Percentiles rank a stretch among this genome's conserved stretches.
Evolutionary conservation across 495 filamentous ascomycete species (phyloP).

Genomic region (Astrothelium macrocarpum): DNA sequence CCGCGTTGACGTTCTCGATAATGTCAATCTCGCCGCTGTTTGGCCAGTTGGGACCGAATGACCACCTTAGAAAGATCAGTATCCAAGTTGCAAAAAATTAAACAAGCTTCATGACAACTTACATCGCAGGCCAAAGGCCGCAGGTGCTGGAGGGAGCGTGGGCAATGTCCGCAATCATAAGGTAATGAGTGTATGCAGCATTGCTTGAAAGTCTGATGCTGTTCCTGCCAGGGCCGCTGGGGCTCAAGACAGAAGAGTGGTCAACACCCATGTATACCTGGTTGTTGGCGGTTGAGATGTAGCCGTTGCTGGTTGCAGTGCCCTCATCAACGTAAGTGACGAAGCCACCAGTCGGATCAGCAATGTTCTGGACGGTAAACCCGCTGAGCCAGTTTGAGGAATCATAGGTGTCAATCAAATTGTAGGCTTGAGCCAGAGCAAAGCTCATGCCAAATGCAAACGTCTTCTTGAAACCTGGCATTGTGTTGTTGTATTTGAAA

Average conservation of each 20-base stretch:
- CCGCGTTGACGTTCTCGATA: constrained; percentile 72
- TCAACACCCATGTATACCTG: constrained; percentile 27
- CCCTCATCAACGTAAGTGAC: constrained; percentile 25
- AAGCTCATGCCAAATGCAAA: not conserved
- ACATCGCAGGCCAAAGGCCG: constrained; percentile 37
- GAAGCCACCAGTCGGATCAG: constrained; percentile 29
- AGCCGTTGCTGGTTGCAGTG: constrained; percentile 16
- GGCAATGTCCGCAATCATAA: constrained; percentile 30
- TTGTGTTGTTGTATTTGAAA: not conserved
- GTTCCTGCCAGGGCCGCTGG: constrained; percentile 22
- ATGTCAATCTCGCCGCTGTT: constrained; percentile 52
- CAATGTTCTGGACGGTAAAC: constrained; percentile 3
- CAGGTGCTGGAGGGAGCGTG: constrained; percentile 32
- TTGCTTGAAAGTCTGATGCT: constrained; percentile 26
- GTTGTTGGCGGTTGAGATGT: constrained; percentile 20
- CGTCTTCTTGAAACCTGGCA: not conserved
- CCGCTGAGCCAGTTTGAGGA: not conserved
- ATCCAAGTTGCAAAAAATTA: constrained; percentile 13
- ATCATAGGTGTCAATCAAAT: not conserved
- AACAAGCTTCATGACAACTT: constrained; percentile 23
- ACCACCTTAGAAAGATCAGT: constrained; percentile 11
- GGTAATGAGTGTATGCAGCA: constrained; percentile 27
- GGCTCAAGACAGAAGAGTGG: constrained; percentile 18
- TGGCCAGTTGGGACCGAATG: constrained; percentile 61
- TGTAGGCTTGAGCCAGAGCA: not conserved